These are phyloP conservation scores for Aspergillus tamarii DNA, from an alignment of 2,329 filamentous ascomycete species.

Conservation along the genomic window DNA sequence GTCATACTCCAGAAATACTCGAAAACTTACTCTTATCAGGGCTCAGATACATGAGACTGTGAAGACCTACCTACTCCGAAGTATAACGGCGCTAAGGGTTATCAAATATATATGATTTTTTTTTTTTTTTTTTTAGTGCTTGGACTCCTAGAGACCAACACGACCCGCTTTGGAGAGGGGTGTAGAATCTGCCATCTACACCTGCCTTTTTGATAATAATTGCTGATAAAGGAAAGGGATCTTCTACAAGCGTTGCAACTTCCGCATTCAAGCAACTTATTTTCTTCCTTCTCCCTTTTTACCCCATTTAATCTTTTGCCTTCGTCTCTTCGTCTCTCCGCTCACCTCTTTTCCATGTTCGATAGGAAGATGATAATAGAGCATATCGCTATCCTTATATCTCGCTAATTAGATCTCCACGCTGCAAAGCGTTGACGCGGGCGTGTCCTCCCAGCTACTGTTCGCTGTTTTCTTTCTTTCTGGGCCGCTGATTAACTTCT, in stretches of 20 bases:
- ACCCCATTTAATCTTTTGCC: not conserved
- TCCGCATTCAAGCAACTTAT: conserved; percentile 1
- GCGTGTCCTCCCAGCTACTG: not conserved
- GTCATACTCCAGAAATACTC: not conserved
- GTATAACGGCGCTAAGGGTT: not conserved
- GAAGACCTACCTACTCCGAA: not conserved
- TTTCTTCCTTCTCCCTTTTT: not conserved
- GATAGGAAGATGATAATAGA: not conserved
- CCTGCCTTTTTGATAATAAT: conserved; percentile 3
- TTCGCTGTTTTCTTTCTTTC: not conserved
- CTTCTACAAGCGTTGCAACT: not conserved
- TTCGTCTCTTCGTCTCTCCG: not conserved
- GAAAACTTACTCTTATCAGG: not conserved
- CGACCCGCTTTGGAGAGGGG: conserved; percentile 7
- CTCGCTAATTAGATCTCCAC: not conserved
- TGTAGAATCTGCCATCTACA: conserved; percentile 4
- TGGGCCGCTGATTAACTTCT: not conserved
- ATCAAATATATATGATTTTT: not conserved
- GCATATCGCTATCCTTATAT: conserved; percentile 3
- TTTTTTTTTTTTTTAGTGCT: not conserved
- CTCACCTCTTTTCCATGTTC: not conserved
- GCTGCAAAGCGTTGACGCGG: not conserved
- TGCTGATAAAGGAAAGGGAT: not conserved
- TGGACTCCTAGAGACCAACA: not conserved
- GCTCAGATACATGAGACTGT: not conserved